Percentiles rank a stretch among this genome's conserved stretches.
Conservation (phyloP, 1,139 yeast genomes). For the Hansenula lynferdii region DNA sequence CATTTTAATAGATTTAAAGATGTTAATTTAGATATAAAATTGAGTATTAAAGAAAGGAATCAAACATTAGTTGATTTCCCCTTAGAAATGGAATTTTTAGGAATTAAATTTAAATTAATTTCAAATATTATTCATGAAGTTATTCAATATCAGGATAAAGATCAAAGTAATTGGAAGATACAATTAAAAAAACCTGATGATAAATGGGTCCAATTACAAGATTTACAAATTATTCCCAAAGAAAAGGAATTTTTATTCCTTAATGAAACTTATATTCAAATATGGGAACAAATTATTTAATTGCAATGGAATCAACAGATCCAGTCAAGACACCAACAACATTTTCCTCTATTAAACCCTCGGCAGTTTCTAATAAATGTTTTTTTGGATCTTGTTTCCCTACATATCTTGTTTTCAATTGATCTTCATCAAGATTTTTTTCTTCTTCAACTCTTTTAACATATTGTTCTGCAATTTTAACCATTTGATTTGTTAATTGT, state of each 20-base stretch:
- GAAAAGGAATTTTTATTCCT: constrained; percentile 59
- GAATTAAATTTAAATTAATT: constrained; percentile 37
- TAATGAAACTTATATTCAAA: constrained; percentile 58
- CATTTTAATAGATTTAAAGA: constrained; percentile 51
- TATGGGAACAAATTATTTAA: constrained; percentile 64
- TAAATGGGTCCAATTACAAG: constrained; percentile 56
- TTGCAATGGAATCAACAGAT: constrained; percentile 82
- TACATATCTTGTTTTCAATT: constrained; percentile 89
- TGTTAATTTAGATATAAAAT: constrained; percentile 27
- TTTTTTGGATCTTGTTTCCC: constrained; percentile 99
- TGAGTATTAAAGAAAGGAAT: constrained; percentile 40
- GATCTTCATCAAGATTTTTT: constrained; percentile 81
- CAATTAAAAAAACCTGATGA: constrained; percentile 42
- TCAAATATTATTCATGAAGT: constrained; percentile 48
- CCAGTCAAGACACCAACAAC: constrained; percentile 84
- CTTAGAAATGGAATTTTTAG: constrained; percentile 24
- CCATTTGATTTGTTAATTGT: constrained; percentile 74
- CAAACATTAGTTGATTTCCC: constrained; percentile 65
- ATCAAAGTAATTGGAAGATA: constrained; percentile 42
- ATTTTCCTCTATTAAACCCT: constrained; percentile 80
- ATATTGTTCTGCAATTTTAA: constrained; percentile 85
- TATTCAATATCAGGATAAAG: constrained; percentile 24
- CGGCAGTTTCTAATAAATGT: constrained; percentile 89
- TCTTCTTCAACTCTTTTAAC: constrained; percentile 92
- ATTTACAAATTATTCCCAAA: constrained; percentile 40